phyloP scores from a whole-genome alignment of 371 early-diverging fungal species.

The Mucor mucedo region DNA sequence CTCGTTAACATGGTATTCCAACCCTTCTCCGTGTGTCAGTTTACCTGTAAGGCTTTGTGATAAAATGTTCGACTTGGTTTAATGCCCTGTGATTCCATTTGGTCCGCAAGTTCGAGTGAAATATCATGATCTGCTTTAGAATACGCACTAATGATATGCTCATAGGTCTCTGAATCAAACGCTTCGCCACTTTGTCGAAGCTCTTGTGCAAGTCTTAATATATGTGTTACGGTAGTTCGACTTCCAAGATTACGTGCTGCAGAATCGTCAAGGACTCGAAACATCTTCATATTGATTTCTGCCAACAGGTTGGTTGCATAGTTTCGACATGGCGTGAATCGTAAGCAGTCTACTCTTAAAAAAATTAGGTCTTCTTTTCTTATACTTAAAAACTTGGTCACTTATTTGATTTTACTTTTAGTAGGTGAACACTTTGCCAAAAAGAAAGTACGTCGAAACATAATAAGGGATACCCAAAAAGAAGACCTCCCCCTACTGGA shows the following conservation, averaged over 20 bases:
- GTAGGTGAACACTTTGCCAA: no score
- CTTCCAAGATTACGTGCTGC: slow-evolving; percentile 1
- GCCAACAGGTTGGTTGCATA: slow-evolving; percentile 7
- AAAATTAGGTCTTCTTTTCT: no score
- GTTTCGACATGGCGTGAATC: slow-evolving; percentile 7
- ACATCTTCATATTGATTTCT: slow-evolving; percentile 26
- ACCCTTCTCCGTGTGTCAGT: background rate
- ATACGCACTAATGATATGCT: slow-evolving; percentile 34
- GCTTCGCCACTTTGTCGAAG: slow-evolving; percentile 17
- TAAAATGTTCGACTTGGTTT: slow-evolving; percentile 20
- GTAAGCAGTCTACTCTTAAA: no score
- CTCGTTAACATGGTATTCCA: no score
- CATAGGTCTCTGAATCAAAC: slow-evolving; percentile 28
- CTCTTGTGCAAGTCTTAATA: slow-evolving; percentile 19
- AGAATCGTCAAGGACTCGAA: slow-evolving; percentile 13
- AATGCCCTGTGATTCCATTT: slow-evolving; percentile 28
- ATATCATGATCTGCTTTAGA: slow-evolving; percentile 21
- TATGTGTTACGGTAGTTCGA: slow-evolving; percentile 4
- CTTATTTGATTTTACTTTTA: no score
- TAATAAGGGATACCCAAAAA: no score
- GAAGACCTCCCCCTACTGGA: no score
- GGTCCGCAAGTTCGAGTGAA: slow-evolving; percentile 20
- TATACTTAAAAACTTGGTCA: no score
- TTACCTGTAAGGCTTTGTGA: slow-evolving; percentile 40
- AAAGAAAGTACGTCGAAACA: no score